A percentile compares a stretch with the other conserved stretches of the same genome.
These are phyloP conservation scores for Aspergillus costaricaensis DNA, from an alignment of 2,329 filamentous ascomycete species.

Conservation along the genomic window DNA sequence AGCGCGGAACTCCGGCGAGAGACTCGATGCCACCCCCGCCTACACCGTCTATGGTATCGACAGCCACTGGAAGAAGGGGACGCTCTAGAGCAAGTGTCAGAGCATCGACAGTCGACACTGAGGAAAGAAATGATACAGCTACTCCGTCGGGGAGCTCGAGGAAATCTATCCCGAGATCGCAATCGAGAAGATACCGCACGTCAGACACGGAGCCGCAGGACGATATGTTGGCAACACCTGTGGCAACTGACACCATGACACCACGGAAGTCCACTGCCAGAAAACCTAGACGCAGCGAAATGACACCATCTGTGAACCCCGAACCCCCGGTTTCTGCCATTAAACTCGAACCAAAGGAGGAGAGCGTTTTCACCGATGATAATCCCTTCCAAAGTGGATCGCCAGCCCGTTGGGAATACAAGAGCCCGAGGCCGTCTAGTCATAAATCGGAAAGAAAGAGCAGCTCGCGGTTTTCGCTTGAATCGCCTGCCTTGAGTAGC, in stretches of 20 bases:
- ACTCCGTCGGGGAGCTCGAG: slow-evolving; percentile 33
- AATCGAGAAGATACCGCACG: slow-evolving; percentile 33
- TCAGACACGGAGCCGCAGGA: slow-evolving; percentile 37
- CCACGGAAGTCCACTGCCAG: slow-evolving; percentile 50
- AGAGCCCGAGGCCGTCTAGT: slow-evolving; percentile 34
- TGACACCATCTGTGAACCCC: slow-evolving; percentile 40
- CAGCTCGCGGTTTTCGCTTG: slow-evolving; percentile 43
- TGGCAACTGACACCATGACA: slow-evolving; percentile 37
- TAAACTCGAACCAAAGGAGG: slow-evolving; percentile 51
- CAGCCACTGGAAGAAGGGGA: slow-evolving; percentile 58
- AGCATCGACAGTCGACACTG: slow-evolving; percentile 42
- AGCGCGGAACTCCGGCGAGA: slow-evolving; percentile 57
- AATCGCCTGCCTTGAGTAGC: slow-evolving; percentile 29
- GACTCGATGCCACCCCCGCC: slow-evolving; percentile 51
- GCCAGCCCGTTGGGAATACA: slow-evolving; percentile 56
- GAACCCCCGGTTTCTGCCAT: slow-evolving; percentile 41
- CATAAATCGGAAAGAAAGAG: slow-evolving; percentile 52
- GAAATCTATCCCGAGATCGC: slow-evolving; percentile 38
- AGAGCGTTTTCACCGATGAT: slow-evolving; percentile 78
- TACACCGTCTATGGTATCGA: slow-evolving; percentile 51
- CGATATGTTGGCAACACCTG: slow-evolving; percentile 35
- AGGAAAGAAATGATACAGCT: slow-evolving; percentile 30
- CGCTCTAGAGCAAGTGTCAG: slow-evolving; percentile 55
- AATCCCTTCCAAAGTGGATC: slow-evolving; percentile 93
- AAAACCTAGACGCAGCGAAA: slow-evolving; percentile 54